Evolutionary conservation across 768 basidiomycete genomes (phyloP).

Genomic region (Boletus sp.): DNA sequence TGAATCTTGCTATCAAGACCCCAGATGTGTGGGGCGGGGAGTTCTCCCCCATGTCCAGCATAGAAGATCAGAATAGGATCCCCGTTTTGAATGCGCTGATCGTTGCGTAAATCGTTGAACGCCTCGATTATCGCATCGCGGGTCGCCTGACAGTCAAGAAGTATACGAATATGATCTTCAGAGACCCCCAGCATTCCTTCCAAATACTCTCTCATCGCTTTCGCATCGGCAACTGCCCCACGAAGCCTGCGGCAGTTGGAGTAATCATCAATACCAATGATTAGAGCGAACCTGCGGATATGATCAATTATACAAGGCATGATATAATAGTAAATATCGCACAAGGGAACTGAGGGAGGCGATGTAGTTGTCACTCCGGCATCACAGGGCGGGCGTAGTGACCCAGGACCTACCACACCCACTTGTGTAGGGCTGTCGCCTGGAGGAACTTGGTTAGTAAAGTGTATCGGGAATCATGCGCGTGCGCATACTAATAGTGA

Average conservation of each 20-base stretch:
- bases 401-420: background rate
- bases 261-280: slow-evolving; percentile 46
- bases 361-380: background rate
- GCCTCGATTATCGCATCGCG: slow-evolving; percentile 34
- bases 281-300: slow-evolving; percentile 32
- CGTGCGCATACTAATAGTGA: background rate
- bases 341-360: background rate
- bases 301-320: background rate
- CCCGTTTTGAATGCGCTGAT: slow-evolving; percentile 26
- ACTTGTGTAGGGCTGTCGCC: background rate
- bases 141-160: slow-evolving; percentile 40
- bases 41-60: slow-evolving; percentile 44
- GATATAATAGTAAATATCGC: background rate
- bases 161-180: slow-evolving; percentile 32
- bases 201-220: slow-evolving; percentile 37
- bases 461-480: background rate
- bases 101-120: slow-evolving; percentile 19
- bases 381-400: background rate
- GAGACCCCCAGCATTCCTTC: slow-evolving; percentile 31
- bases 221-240: slow-evolving; percentile 41
- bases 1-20: slow-evolving; percentile 23
- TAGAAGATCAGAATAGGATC: slow-evolving; percentile 43
- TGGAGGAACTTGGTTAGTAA: background rate
- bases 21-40: slow-evolving; percentile 30
- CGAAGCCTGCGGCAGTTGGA: slow-evolving; percentile 26